Evolutionary conservation across 768 basidiomycete genomes (phyloP).

Genomic region (Psilocybe subaeruginosa): DNA sequence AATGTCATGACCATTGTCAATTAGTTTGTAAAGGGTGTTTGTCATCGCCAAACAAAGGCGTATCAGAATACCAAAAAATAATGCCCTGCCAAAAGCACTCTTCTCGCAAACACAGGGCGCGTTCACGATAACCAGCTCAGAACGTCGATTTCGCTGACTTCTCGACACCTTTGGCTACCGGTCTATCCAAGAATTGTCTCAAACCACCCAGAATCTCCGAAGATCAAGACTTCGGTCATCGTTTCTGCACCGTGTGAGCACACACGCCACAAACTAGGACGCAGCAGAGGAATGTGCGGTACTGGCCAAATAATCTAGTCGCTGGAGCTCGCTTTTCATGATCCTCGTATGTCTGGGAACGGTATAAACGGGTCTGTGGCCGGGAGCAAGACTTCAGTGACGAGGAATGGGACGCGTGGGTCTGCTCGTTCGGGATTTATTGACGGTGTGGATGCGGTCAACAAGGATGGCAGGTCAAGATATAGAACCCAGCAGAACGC

Average conservation of each 20-base stretch:
- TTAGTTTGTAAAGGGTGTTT: constrained; percentile 24
- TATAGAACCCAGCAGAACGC: background rate
- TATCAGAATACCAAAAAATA: constrained; percentile 49
- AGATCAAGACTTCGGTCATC: constrained; percentile 49
- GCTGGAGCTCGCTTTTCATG: constrained; percentile 6
- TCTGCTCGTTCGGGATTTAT: constrained; percentile 8
- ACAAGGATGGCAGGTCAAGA: constrained; percentile 13
- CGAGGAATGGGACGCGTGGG: constrained; percentile 12
- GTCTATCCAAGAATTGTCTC: constrained; percentile 57
- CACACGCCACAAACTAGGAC: constrained; percentile 1
- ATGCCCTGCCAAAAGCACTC: constrained; percentile 41
- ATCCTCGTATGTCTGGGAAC: constrained; percentile 14
- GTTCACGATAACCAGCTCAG: constrained; percentile 22
- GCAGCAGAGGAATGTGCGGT: constrained; percentile 8
- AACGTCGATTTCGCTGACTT: constrained; percentile 17
- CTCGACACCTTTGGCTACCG: constrained; percentile 20
- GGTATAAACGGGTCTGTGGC: constrained; percentile 8
- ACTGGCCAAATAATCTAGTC: background rate
- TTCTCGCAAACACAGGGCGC: constrained; percentile 33
- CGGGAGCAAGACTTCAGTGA: constrained; percentile 1
- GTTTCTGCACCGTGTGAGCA: constrained; percentile 16
- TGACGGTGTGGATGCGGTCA: constrained; percentile 21
- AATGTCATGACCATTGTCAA: background rate
- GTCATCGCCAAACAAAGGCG: constrained; percentile 40
- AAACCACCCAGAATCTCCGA: constrained; percentile 66